Evolutionary conservation across 2,329 filamentous ascomycete species (phyloP).

Genomic region (Paraphaeosphaeria sporulosa): DNA sequence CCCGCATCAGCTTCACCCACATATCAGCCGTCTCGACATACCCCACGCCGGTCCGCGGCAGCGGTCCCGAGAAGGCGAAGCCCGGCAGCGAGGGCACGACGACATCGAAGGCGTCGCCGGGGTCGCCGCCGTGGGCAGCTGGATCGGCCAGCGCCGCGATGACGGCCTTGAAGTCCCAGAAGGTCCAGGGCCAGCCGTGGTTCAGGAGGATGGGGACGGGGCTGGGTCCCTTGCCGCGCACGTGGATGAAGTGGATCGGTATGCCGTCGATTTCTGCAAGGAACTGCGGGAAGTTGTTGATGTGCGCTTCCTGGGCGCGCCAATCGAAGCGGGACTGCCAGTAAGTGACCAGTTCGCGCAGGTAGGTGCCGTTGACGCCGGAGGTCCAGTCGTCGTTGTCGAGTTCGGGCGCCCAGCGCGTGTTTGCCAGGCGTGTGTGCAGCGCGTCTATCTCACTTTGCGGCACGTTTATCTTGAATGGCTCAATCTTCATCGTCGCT

Average conservation of each 20-base stretch:
- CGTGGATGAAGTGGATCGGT: slow-evolving; percentile 19
- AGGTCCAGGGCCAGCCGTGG: slow-evolving; percentile 20
- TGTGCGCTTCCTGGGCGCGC: slow-evolving; percentile 14
- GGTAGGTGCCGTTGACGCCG: slow-evolving; percentile 15
- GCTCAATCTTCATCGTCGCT: background rate
- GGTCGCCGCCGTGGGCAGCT: slow-evolving; percentile 3
- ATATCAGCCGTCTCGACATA: slow-evolving; percentile 18
- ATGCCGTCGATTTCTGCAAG: slow-evolving; percentile 16
- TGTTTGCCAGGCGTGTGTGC: slow-evolving; percentile 11
- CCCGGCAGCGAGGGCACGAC: slow-evolving; percentile 18
- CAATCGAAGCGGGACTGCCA: slow-evolving; percentile 14
- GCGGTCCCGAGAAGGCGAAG: slow-evolving; percentile 17
- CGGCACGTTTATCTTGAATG: slow-evolving; percentile 17
- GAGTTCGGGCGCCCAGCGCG: slow-evolving; percentile 16
- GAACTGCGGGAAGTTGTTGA: slow-evolving; percentile 20
- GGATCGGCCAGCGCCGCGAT: slow-evolving; percentile 17
- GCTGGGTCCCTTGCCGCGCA: slow-evolving; percentile 13
- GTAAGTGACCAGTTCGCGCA: slow-evolving; percentile 7
- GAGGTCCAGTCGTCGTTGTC: slow-evolving; percentile 18
- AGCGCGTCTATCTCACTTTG: slow-evolving; percentile 17
- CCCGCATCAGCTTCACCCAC: slow-evolving; percentile 17
- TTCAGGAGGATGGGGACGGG: slow-evolving; percentile 16
- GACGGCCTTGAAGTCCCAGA: slow-evolving; percentile 16
- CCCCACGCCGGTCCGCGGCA: slow-evolving; percentile 5
- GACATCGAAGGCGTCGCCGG: slow-evolving; percentile 18